Base-by-base conservation (phyloP, 129 eudicot species). In the Kitagawia praeruptora region DNA sequence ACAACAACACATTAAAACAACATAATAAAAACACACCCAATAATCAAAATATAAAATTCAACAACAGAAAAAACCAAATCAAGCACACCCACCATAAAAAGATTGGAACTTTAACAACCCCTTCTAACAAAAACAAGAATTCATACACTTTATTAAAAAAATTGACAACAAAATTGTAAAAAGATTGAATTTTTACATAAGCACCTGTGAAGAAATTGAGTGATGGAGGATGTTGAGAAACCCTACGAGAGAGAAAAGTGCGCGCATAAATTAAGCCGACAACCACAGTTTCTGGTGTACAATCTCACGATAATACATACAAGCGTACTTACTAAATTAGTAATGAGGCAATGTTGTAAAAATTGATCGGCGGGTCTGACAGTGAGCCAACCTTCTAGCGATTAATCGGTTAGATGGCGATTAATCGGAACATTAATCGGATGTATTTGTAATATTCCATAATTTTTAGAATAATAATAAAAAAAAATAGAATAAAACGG, bases 221-320 rank as follows among this genome's bases (percentile, higher is more conserved):
- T 31, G 74, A 5, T 5, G 74, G 42, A 15, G 12, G 47, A 9
- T 23, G 75, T 28, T 66, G 41, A 21, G 74, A 71, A 71, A 71
- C 49, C 75, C 75, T 71, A 21, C 16, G 49, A 40, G 75, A 71
- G 75, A 71, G 47, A 9, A 40, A 71, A 71, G 27, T 39, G 75
- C 46, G 75, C 49, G 75, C 47, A 15, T 19, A 19, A 6, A 19
- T 39, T 37, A 70, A 8, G n/a, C 47, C 75, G 75, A 70, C 75
- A 70, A 6, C 27, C 14, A 39, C 16, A 70, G 45, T 71, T 71
- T 41, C 49, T 40, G 75, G 48, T 40, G 10, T 18, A 53, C n/a
- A 53, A 53, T n/a, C 63, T 19, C 63, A 53, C n/a, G 16, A 53
- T 16, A 51, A 51, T 51, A 46, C 46, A 41, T 41, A 41, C 45